Evolutionary conservation across 768 basidiomycete species (phyloP), one percentile per base, ranked within the genome.

Genomic region (Pulveroboletus sp.): DNA sequence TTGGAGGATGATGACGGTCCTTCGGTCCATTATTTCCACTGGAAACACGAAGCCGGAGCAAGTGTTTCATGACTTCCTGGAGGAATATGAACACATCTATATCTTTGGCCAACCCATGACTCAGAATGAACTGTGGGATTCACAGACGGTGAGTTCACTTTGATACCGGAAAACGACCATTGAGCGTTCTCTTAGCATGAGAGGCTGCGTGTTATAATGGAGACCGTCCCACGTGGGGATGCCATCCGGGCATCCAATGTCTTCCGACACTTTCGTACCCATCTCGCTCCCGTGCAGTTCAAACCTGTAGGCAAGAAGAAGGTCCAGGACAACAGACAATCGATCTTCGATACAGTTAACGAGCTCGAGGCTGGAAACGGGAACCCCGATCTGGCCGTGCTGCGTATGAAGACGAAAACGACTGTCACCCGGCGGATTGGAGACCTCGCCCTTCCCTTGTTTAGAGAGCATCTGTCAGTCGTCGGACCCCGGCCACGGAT

Each of bases 361-460:
- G 36, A 57, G 4, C 57, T 55, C 47, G 58, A 37, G 0, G 75
- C 41, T 7, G 29, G 74, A 0, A 79, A 82, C 55, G 66, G 74
- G 1, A 79, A 82, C 55, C 67, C 72, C 6, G 87, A 89, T 56
- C 55, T 78, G 5, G 76, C 73, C 2, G 79, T 85, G 2, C 70
- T 88, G 16, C 78, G 80, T 53, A 75, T 76, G 26, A 79, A 81
- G 55, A 75, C 64, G 16, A 66, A 70, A 5, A 87, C 85, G 0
- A 77, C 78, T 40, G 84, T 89, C 8, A 88, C 86, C 1, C 79
- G 80, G 0, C 69, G 73, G 17, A 81, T 89, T 37, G 74, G 73
- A 6, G 57, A 66, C 9, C 63, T 88, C 8, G 79, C 83, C 0
- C 27, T 60, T 8, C 74, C 76, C 0, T 71, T 77, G 1, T 81